phyloP scores from a whole-genome alignment of 2,329 filamentous ascomycete species.

The Trichoderma harzianum region DNA sequence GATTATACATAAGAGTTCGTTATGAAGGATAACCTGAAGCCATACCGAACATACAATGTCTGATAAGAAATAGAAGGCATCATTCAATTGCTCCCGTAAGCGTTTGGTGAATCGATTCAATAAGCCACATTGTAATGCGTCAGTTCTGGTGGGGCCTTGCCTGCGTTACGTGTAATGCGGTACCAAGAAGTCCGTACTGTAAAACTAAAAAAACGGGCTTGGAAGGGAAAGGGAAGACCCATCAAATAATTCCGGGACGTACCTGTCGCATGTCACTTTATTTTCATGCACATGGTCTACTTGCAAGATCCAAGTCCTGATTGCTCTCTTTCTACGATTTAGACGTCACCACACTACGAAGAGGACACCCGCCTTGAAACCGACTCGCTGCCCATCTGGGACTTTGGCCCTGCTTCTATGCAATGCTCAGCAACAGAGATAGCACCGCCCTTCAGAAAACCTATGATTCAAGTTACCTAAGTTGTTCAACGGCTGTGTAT shows the following conservation, averaged over 20 bases:
- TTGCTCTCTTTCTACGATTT: background rate
- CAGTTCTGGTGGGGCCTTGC: background rate
- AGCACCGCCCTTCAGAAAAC: constrained; percentile 87
- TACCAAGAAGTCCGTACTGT: background rate
- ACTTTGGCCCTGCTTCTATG: constrained; percentile 24
- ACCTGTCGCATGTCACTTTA: constrained; percentile 10
- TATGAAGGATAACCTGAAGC: background rate
- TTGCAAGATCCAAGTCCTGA: background rate
- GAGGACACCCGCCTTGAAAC: background rate
- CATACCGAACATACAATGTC: background rate
- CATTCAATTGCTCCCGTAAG: background rate
- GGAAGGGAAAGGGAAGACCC: background rate
- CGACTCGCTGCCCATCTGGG: background rate
- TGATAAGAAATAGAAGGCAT: background rate
- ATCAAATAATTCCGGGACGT: background rate
- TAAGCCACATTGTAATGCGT: background rate
- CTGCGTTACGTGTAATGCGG: background rate
- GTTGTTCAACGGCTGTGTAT: constrained; percentile 92
- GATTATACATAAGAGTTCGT: background rate
- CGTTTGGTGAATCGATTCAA: background rate
- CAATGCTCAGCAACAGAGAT: constrained; percentile 53
- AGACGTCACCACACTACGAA: background rate
- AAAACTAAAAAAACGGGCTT: background rate
- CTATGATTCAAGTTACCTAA: constrained; percentile 93
- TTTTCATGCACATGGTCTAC: background rate